Evolutionary conservation across 1,284 basidiomycete genomes (phyloP).

Genomic region (Cerrena zonata): DNA sequence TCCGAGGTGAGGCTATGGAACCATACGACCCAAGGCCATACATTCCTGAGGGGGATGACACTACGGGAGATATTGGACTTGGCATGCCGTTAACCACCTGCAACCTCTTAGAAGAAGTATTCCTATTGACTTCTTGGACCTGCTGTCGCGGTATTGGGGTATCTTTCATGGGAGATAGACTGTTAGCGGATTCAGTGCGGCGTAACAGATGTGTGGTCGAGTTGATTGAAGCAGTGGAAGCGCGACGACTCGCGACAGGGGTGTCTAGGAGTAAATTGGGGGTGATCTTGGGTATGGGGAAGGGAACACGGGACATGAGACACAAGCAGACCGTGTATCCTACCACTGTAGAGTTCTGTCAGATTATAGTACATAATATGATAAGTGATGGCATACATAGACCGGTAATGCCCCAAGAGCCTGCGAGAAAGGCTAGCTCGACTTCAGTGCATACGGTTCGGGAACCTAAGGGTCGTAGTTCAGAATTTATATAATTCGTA

Average conservation of each 20-base stretch:
- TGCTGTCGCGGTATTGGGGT: constrained; percentile 6
- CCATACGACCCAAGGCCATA: constrained; percentile 13
- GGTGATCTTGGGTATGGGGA: constrained; percentile 19
- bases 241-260: constrained; percentile 7
- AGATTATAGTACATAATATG: background rate
- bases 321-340: constrained; percentile 28
- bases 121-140: constrained; percentile 3
- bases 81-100: constrained; percentile 13
- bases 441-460: constrained; percentile 30
- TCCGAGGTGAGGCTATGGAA: constrained; percentile 11
- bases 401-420: constrained; percentile 35
- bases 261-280: constrained; percentile 18
- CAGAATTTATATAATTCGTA: too few species aligned
- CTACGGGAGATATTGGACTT: background rate
- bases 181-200: background rate
- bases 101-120: constrained; percentile 13
- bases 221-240: constrained; percentile 17
- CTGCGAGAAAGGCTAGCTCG: constrained; percentile 29
- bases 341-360: constrained; percentile 20
- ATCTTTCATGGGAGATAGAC: too few species aligned
- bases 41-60: background rate
- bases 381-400: constrained; percentile 22
- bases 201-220: constrained; percentile 16
- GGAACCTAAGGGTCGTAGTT: constrained; percentile 32
- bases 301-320: constrained; percentile 26